phyloP scores from a whole-genome alignment of 2,329 filamentous ascomycete species.

The Verticillium tricorpus region DNA sequence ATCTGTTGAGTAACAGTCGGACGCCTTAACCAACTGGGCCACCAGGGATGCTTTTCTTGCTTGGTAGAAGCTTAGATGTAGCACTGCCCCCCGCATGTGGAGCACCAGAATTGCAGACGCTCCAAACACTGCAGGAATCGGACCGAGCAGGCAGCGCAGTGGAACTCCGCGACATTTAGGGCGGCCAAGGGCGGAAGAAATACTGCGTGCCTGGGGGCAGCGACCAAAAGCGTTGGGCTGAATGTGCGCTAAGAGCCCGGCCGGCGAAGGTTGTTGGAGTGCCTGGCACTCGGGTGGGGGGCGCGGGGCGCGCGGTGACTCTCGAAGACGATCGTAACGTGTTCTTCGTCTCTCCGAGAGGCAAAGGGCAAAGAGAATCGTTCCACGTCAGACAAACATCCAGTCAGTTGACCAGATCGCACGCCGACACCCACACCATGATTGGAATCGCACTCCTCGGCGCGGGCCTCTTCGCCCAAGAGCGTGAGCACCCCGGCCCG shows the following conservation, averaged over 20 bases:
- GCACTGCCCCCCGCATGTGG: too few species aligned
- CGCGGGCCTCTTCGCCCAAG: constrained; percentile 3
- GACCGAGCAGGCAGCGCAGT: neutral
- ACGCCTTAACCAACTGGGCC: constrained; percentile 5
- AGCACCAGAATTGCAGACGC: too few species aligned
- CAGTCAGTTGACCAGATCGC: neutral
- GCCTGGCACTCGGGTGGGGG: too few species aligned
- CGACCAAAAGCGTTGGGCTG: neutral
- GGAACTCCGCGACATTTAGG: neutral
- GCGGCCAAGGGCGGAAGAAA: neutral
- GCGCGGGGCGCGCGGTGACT: too few species aligned
- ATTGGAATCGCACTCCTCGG: constrained; percentile 1
- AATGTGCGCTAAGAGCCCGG: neutral
- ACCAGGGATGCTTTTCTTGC: constrained; percentile 2
- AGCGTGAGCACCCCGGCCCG: neutral
- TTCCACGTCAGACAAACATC: too few species aligned
- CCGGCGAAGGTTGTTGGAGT: neutral
- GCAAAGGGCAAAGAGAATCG: too few species aligned
- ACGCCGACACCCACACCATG: neutral
- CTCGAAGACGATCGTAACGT: too few species aligned
- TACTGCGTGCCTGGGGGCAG: neutral
- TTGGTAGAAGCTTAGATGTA: too few species aligned
- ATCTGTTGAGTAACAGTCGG: constrained; percentile 1
- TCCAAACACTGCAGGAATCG: neutral
- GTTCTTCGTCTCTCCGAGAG: too few species aligned